Conservation (phyloP, 768 basidiomycete species). For the Auriscalpium vulgare region DNA sequence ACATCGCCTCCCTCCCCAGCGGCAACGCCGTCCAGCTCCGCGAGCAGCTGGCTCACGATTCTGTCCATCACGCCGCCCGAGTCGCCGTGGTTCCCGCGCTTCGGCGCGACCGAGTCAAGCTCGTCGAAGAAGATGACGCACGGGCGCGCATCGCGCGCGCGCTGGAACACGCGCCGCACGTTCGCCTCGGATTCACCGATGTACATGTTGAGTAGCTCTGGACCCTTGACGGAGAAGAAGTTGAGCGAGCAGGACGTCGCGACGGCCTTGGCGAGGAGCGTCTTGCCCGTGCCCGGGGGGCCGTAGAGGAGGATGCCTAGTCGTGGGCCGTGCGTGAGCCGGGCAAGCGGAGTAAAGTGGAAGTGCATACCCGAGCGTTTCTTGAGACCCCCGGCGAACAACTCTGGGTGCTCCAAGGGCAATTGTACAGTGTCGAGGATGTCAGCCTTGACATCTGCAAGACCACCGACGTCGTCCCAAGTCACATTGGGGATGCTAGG, state of each 20-base stretch:
- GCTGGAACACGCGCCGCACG: slow-evolving; percentile 86
- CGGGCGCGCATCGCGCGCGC: slow-evolving; percentile 84
- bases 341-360: no score
- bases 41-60: slow-evolving; percentile 89
- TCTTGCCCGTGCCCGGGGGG: slow-evolving; percentile 94
- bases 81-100: slow-evolving; percentile 91
- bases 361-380: slow-evolving; percentile 92
- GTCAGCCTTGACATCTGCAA: slow-evolving; percentile 80
- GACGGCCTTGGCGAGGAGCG: slow-evolving; percentile 90
- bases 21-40: slow-evolving; percentile 90
- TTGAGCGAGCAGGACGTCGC: slow-evolving; percentile 93
- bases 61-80: slow-evolving; percentile 98
- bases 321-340: no score
- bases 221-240: slow-evolving; percentile 96
- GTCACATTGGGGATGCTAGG: slow-evolving; percentile 92
- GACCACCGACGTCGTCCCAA: slow-evolving; percentile 97
- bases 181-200: slow-evolving; percentile 98
- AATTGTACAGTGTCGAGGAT: slow-evolving; percentile 95
- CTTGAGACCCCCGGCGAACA: slow-evolving; percentile 87
- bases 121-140: slow-evolving; percentile 98
- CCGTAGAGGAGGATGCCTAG: slow-evolving; percentile 87
- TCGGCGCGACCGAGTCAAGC: slow-evolving; percentile 89
- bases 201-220: slow-evolving; percentile 95
- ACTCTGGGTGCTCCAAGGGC: slow-evolving; percentile 81
- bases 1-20: slow-evolving; percentile 54